Conservation (phyloP, 257 asterid species). For the Paraleonurus japonicus region DNA sequence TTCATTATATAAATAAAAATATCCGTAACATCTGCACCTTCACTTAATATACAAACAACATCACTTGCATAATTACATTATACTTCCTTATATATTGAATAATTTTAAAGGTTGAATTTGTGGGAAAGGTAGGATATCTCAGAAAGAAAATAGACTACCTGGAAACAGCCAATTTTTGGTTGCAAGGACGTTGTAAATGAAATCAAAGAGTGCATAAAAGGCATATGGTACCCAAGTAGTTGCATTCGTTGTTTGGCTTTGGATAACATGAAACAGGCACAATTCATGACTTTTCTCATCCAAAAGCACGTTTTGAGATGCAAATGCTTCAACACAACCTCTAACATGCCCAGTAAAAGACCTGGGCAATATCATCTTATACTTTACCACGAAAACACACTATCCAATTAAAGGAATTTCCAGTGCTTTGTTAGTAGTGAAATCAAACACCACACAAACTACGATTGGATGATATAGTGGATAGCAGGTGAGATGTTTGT, state of each 20-base stretch:
- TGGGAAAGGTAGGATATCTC: neutral
- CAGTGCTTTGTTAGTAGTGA: neutral
- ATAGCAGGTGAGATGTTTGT: neutral
- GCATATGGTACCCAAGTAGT: constrained; percentile 43
- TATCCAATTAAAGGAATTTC: neutral
- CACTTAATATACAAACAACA: neutral
- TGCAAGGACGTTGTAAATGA: neutral
- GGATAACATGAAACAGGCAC: constrained; percentile 45
- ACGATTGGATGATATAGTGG: neutral
- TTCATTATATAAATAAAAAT: neutral
- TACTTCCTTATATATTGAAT: neutral
- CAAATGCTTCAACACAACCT: neutral
- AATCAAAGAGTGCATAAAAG: constrained; percentile 37
- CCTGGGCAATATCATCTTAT: neutral
- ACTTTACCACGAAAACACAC: neutral
- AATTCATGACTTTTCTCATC: constrained; percentile 54
- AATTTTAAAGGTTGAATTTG: neutral
- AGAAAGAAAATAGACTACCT: neutral
- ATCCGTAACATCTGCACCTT: neutral
- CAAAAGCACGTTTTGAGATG: constrained; percentile 30
- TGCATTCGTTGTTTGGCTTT: constrained; percentile 55
- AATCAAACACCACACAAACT: neutral
- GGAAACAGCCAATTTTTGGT: neutral
- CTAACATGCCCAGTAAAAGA: neutral
- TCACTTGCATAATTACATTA: neutral